phyloP scores from a whole-genome alignment of 2,329 filamentous ascomycete species.

The Diplodia seriata region DNA sequence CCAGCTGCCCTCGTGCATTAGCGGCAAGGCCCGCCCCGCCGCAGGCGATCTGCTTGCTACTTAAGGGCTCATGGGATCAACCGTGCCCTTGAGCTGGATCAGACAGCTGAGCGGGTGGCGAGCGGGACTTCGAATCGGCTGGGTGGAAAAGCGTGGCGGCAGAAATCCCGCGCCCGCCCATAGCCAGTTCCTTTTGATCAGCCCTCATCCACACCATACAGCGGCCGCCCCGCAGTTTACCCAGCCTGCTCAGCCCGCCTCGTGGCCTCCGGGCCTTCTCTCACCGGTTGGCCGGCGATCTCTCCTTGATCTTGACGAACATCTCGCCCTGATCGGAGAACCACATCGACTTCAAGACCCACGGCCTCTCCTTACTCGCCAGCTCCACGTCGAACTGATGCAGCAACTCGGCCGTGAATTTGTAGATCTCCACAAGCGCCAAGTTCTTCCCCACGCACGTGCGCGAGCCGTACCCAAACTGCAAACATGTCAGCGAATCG shows the following conservation, averaged over 20 bases:
- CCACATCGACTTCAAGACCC: constrained; percentile 11
- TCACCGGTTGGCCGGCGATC: not conserved
- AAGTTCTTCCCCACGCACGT: constrained; percentile 48
- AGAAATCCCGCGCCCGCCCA: not conserved
- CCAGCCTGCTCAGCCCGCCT: too few relatives aligned
- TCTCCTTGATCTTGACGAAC: constrained; percentile 15
- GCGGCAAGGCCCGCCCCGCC: not conserved
- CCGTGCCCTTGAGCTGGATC: too few relatives aligned
- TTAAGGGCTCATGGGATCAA: not conserved
- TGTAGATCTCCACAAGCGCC: constrained; percentile 47
- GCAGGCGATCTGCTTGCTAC: not conserved
- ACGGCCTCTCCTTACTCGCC: constrained; percentile 4
- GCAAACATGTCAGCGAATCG: too few relatives aligned
- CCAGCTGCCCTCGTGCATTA: not conserved
- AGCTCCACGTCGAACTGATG: constrained; percentile 17
- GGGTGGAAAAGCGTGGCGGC: not conserved
- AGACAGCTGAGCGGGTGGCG: not conserved
- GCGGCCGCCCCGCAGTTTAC: not conserved
- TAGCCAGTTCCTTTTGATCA: not conserved
- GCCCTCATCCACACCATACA: too few relatives aligned
- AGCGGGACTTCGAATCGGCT: not conserved
- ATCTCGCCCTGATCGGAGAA: constrained; percentile 16
- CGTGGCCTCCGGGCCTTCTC: not conserved
- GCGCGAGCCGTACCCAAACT: constrained; percentile 50
- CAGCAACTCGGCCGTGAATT: constrained; percentile 41